phyloP scores from a whole-genome alignment of 208 protist species.

The Ichthyophonus hoferi region DNA sequence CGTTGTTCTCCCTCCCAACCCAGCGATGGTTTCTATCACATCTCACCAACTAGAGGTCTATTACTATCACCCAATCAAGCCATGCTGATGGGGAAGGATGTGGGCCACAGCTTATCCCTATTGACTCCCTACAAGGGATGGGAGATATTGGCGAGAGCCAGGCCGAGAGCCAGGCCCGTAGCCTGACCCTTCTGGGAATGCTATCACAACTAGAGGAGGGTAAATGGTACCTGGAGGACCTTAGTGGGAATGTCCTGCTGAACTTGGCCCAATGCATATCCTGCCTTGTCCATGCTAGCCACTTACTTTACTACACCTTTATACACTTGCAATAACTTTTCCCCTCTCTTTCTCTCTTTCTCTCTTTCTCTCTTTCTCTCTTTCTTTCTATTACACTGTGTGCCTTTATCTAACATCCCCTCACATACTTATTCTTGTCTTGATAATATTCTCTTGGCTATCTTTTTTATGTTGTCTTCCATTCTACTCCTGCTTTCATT shows the following conservation, averaged over 20 bases:
- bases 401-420: too few relatives aligned
- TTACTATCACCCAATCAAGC: too few relatives aligned
- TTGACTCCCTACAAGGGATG: neutral
- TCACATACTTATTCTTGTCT: neutral
- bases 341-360: neutral
- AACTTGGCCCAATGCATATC: too few relatives aligned
- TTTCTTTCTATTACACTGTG: too few relatives aligned
- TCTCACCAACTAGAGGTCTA: too few relatives aligned
- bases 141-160: neutral
- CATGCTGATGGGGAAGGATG: too few relatives aligned
- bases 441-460: too few relatives aligned
- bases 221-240: neutral
- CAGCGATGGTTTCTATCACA: too few relatives aligned
- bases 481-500: too few relatives aligned
- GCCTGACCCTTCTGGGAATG: neutral
- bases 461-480: too few relatives aligned
- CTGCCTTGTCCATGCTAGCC: too few relatives aligned
- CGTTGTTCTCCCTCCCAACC: neutral
- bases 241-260: neutral
- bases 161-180: neutral
- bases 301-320: too few relatives aligned
- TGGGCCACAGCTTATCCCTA: neutral
- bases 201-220: neutral
- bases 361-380: neutral
- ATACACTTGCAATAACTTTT: neutral